Percentiles rank a stretch among this genome's conserved stretches.
These are phyloP conservation scores for Scedosporium minutisporum DNA, from an alignment of 2,329 filamentous ascomycete genomes.

Conservation along the genomic window DNA sequence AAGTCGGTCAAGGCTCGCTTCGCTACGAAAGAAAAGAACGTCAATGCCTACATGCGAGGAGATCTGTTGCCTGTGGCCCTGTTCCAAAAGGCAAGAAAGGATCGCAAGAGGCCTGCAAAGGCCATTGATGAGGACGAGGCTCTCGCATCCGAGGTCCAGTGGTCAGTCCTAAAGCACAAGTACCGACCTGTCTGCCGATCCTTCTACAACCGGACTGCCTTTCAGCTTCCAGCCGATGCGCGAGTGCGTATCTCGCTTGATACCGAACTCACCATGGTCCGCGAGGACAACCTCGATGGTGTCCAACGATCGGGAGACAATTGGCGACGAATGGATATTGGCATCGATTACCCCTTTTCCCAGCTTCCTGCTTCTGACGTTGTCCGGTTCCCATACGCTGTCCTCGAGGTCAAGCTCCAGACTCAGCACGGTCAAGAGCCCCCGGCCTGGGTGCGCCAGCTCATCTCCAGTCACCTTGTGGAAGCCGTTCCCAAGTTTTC, in stretches of 20 bases:
- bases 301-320: constrained; percentile 68
- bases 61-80: constrained; percentile 75
- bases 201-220: constrained; percentile 97
- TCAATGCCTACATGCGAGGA: constrained; percentile 82
- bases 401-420: constrained; percentile 95
- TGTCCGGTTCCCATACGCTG: constrained; percentile 87
- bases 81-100: constrained; percentile 94
- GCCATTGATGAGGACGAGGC: constrained; percentile 87
- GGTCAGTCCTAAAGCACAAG: constrained; percentile 77
- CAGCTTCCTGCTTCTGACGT: constrained; percentile 80
- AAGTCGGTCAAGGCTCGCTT: constrained; percentile 98
- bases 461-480: constrained; percentile 87
- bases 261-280: constrained; percentile 88
- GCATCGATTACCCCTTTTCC: constrained; percentile 87
- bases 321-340: constrained; percentile 96
- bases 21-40: constrained; percentile 90
- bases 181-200: constrained; percentile 85
- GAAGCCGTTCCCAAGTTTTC: constrained; percentile 99
- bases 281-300: constrained; percentile 91
- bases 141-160: constrained; percentile 85
- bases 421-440: constrained; percentile 92
- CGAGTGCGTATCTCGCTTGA: constrained; percentile 94
- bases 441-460: constrained; percentile 89
- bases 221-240: constrained; percentile 92
- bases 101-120: constrained; percentile 87